Evolutionary conservation across 371 early-diverging fungal genomes (phyloP).

Genomic region (Phascolomyces articulosus): DNA sequence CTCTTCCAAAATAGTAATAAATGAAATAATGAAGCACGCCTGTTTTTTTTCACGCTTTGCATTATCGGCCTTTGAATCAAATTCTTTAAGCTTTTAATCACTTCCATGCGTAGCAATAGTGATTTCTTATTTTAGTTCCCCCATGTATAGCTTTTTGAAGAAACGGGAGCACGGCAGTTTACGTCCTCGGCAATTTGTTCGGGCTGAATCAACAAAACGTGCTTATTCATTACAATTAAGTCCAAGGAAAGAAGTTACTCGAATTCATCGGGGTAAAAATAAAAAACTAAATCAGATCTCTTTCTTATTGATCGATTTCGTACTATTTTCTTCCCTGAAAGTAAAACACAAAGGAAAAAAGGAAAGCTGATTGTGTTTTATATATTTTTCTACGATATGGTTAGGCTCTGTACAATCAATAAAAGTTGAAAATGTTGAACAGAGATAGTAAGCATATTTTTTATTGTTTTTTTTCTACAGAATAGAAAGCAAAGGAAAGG

Average conservation of each 20-base stretch:
- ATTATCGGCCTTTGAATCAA: neutral
- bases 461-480: neutral
- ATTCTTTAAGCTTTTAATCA: neutral
- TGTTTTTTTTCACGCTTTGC: neutral
- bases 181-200: slow-evolving; percentile 28
- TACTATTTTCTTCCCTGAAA: too few species aligned
- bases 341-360: too few species aligned
- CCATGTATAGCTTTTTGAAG: slow-evolving; percentile 42
- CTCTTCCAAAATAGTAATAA: neutral
- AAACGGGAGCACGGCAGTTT: slow-evolving; percentile 37
- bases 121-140: neutral
- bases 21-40: neutral
- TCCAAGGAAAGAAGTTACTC: slow-evolving; percentile 35
- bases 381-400: neutral
- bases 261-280: slow-evolving; percentile 38
- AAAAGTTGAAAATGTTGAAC: slow-evolving; percentile 60
- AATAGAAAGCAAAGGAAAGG: neutral
- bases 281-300: too few species aligned
- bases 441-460: slow-evolving; percentile 55
- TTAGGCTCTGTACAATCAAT: slow-evolving; percentile 59
- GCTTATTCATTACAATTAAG: slow-evolving; percentile 40
- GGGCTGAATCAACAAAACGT: slow-evolving; percentile 43
- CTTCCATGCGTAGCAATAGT: neutral
- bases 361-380: neutral
- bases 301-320: neutral